phyloP scores from a whole-genome alignment of 169 alveolate species.

The Plasmodium reichenowi region DNA sequence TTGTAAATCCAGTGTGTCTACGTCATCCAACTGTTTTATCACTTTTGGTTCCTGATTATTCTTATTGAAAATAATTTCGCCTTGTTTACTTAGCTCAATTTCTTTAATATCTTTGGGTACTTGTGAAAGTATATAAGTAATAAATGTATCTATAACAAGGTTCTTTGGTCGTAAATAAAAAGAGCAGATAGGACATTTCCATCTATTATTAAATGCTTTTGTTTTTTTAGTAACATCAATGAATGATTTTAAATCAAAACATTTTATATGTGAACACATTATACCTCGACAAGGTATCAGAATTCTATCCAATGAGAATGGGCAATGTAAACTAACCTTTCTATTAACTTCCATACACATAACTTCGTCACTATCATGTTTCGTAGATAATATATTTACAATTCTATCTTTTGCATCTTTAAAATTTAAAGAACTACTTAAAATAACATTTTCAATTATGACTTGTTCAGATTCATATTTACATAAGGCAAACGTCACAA shows the following conservation, averaged over 20 bases:
- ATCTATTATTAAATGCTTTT: slow-evolving; percentile 93
- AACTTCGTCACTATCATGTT: slow-evolving; percentile 88
- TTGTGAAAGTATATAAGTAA: slow-evolving; percentile 81
- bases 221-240: slow-evolving; percentile 90
- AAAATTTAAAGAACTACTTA: slow-evolving; percentile 76
- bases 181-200: slow-evolving; percentile 95
- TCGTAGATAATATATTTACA: slow-evolving; percentile 73
- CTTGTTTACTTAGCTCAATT: slow-evolving; percentile 76
- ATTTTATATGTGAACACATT: slow-evolving; percentile 92
- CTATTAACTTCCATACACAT: slow-evolving; percentile 87
- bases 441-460: slow-evolving; percentile 78
- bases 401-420: slow-evolving; percentile 77
- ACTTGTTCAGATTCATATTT: slow-evolving; percentile 83
- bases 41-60: slow-evolving; percentile 18
- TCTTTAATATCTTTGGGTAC: slow-evolving; percentile 78
- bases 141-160: slow-evolving; percentile 89
- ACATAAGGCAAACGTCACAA: slow-evolving; percentile 83
- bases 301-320: slow-evolving; percentile 89
- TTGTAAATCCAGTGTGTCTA: slow-evolving; percentile 5
- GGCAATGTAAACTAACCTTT: slow-evolving; percentile 86
- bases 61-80: slow-evolving; percentile 43
- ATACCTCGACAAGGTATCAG: slow-evolving; percentile 93
- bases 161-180: slow-evolving; percentile 89
- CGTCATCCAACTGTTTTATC: slow-evolving; percentile 37
- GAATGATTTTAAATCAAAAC: slow-evolving; percentile 92